Evolutionary conservation across 2,329 filamentous ascomycete genomes (phyloP), one percentile per base, ranked within the genome.

Genomic region (Colletotrichum endophyticum): DNA sequence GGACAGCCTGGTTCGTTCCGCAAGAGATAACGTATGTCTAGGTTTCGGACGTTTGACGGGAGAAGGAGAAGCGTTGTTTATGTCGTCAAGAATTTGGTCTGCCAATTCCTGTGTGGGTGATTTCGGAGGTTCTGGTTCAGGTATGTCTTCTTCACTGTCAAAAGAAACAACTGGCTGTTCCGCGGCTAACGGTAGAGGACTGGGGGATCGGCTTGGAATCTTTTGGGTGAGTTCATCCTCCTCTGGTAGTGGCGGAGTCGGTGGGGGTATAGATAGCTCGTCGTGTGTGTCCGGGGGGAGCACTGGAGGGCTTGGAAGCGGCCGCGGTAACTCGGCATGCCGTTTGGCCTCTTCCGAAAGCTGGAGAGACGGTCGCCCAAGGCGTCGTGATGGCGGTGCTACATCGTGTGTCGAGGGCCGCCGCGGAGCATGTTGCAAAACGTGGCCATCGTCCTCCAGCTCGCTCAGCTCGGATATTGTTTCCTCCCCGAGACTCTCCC

Each of bases 1-100:
- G 22, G 95, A 96, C 70, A 95, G 89, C 22, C 94, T 92, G 1
- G 96, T 98, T 64, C 96, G 93, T 81, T 98, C 95, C 6, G 94
- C 90, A 1, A 97, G 89, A 0, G 93, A 93, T 11, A 94, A 84
- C 0, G 88, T 89, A 67, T 91, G 91, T 0, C 91, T 87, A 0
- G 86, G 85, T 73, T 87, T 89, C 3, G 79, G 49, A 16, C 81
- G 82, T 79, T 92, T 93, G 59, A 85, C 82, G 0, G 92, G 92
- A 0, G 92, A 93, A 0, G 91, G 91, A 3, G 91, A 92, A 1
- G 87, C 86, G 62, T 87, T 87, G 28, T 88, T 85, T 82, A 92
- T 89, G 0, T 89, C 90, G 15, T 88, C 87, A 6, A 92, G 82
- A 57, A 92, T 92, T 56, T 89, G 85, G 73, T 92, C 89, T 1